Evolutionary conservation across 2,329 filamentous ascomycete genomes (phyloP).

Genomic region (Pestalotiopsis fici): DNA sequence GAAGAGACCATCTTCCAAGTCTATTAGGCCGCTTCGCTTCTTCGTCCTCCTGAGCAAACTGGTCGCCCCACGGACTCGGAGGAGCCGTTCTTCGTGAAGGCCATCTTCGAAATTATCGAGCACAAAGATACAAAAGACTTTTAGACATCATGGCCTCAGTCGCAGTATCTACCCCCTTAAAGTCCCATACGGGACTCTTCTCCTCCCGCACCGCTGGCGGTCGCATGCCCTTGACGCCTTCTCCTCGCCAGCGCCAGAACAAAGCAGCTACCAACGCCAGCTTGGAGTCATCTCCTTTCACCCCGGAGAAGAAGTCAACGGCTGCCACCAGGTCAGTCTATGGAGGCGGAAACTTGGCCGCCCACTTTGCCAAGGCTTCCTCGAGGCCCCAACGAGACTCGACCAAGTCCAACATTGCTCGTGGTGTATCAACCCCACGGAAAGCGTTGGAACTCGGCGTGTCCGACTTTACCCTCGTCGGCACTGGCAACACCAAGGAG

Average conservation of each 20-base stretch:
- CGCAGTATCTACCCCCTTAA: slow-evolving; percentile 85
- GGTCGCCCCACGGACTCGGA: too few relatives aligned
- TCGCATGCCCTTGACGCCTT: slow-evolving; percentile 92
- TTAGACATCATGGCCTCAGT: slow-evolving; percentile 71
- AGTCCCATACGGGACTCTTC: slow-evolving; percentile 93
- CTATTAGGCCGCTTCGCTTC: too few relatives aligned
- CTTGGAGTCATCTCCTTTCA: slow-evolving; percentile 73
- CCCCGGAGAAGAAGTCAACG: slow-evolving; percentile 63
- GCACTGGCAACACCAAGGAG: slow-evolving; percentile 70
- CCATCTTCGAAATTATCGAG: slow-evolving; percentile 48
- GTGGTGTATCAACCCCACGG: slow-evolving; percentile 72
- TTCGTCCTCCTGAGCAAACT: too few relatives aligned
- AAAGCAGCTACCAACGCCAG: slow-evolving; percentile 50
- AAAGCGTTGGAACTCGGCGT: slow-evolving; percentile 84
- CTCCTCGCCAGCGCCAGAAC: slow-evolving; percentile 67
- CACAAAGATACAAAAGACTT: slow-evolving; percentile 37
- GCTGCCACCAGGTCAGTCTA: slow-evolving; percentile 72
- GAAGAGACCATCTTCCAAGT: too few relatives aligned
- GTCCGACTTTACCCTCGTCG: slow-evolving; percentile 88
- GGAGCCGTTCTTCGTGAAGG: too few relatives aligned
- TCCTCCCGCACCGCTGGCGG: slow-evolving; percentile 90
- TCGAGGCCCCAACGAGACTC: slow-evolving; percentile 68
- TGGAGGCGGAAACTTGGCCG: slow-evolving; percentile 70
- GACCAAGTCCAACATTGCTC: slow-evolving; percentile 94
- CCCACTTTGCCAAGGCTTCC: slow-evolving; percentile 72